Conservation (phyloP, 139 green algal species). For the Chlamydomonas sp. region DNA sequence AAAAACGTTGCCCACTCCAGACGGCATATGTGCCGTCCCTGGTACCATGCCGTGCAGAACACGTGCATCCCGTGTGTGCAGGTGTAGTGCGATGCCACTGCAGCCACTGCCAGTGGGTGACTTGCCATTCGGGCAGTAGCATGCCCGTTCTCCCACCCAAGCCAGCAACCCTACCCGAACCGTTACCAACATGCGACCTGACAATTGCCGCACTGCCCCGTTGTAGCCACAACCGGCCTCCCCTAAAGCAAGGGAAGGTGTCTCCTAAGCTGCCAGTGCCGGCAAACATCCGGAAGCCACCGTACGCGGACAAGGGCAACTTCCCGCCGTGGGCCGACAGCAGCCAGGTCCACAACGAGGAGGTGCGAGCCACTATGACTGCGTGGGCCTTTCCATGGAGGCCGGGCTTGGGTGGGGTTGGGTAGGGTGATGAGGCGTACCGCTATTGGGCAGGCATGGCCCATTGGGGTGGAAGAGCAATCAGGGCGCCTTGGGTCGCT, state of each 20-base stretch:
- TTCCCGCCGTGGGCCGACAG: conserved; percentile 68
- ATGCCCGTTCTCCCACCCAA: too few relatives aligned
- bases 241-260: conserved; percentile 46
- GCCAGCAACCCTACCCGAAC: too few relatives aligned
- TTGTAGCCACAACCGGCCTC: conserved; percentile 42
- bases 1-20: too few relatives aligned
- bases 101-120: too few relatives aligned
- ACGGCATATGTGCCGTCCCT: too few relatives aligned
- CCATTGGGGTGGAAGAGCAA: too few relatives aligned
- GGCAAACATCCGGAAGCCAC: conserved; percentile 71
- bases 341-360: conserved; percentile 73
- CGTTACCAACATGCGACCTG: neutral
- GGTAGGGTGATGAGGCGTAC: neutral
- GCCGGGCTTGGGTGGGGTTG: neutral
- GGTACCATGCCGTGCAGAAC: too few relatives aligned
- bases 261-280: conserved; percentile 70
- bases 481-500: too few relatives aligned
- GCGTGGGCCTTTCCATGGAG: neutral
- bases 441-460: neutral
- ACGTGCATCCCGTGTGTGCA: too few relatives aligned
- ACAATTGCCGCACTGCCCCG: neutral
- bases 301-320: conserved; percentile 77
- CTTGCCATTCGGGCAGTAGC: too few relatives aligned
- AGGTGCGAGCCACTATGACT: conserved; percentile 41
- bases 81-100: too few relatives aligned